A percentile compares a stretch with the other conserved stretches of the same genome.
Evolutionary conservation across 768 basidiomycete species (phyloP).

Genomic region (Paxillus involutus): DNA sequence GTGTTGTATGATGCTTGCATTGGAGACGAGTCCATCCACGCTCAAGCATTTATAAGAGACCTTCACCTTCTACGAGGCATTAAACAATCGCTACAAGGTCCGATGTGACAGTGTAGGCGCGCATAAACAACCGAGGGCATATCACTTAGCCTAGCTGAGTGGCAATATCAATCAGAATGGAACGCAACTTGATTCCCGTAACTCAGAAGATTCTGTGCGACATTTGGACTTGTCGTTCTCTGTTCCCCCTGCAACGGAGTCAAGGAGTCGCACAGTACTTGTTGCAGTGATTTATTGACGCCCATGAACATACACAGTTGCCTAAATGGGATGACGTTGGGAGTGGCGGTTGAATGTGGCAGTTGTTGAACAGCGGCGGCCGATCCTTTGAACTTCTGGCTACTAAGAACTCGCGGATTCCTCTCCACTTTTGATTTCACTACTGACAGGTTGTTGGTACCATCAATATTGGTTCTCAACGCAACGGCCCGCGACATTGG

Average conservation of each 20-base stretch:
- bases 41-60: neutral
- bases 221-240: neutral
- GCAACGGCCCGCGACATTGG: slow-evolving; percentile 1
- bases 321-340: slow-evolving; percentile 12
- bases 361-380: neutral
- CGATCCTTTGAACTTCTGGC: neutral
- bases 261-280: neutral
- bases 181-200: neutral
- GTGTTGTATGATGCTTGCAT: neutral
- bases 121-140: no score
- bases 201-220: neutral
- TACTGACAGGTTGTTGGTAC: neutral
- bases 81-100: neutral
- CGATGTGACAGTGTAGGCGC: neutral
- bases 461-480: neutral
- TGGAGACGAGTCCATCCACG: neutral
- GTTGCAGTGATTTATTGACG: neutral
- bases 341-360: neutral
- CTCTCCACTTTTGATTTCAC: neutral
- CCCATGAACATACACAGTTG: neutral
- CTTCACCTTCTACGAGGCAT: neutral
- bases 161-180: neutral
- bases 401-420: neutral
- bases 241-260: neutral
- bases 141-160: neutral